These are phyloP conservation scores for Tremella yokohamensis DNA, from an alignment of 768 basidiomycete species.

Conservation along the genomic window DNA sequence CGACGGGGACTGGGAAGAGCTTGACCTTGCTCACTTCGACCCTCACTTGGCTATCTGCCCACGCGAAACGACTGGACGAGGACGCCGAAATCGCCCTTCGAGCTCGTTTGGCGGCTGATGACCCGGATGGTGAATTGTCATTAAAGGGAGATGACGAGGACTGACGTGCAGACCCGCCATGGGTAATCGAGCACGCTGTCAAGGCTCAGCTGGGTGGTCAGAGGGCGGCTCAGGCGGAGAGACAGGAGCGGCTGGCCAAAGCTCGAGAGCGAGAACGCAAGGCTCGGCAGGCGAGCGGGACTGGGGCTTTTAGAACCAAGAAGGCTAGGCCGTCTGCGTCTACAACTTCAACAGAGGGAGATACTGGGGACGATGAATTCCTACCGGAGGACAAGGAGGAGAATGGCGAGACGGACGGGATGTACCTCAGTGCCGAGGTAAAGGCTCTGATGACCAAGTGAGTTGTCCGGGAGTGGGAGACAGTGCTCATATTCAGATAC, in stretches of 20 bases:
- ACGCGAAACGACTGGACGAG: constrained; percentile 29
- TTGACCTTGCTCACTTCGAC: constrained; percentile 48
- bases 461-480: constrained; percentile 26
- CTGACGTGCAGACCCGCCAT: constrained; percentile 38
- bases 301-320: constrained; percentile 20
- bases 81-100: constrained; percentile 21
- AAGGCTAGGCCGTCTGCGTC: background rate
- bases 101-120: constrained; percentile 24
- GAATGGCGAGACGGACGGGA: constrained; percentile 53
- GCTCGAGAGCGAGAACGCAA: constrained; percentile 41
- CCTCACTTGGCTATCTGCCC: constrained; percentile 41
- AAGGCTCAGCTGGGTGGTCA: constrained; percentile 32
- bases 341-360: constrained; percentile 36
- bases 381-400: constrained; percentile 62
- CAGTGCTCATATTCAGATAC: constrained; percentile 22
- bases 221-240: constrained; percentile 16
- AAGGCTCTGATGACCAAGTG: constrained; percentile 76
- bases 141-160: background rate
- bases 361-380: constrained; percentile 63
- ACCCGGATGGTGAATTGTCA: constrained; percentile 32
- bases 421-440: constrained; percentile 72
- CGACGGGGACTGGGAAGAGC: constrained; percentile 50
- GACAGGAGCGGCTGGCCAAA: constrained; percentile 20
- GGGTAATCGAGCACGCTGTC: constrained; percentile 48
- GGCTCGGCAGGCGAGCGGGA: constrained; percentile 4